Evolutionary conservation across 139 green algal species (phyloP).

Genomic region (Volvox africanus): DNA sequence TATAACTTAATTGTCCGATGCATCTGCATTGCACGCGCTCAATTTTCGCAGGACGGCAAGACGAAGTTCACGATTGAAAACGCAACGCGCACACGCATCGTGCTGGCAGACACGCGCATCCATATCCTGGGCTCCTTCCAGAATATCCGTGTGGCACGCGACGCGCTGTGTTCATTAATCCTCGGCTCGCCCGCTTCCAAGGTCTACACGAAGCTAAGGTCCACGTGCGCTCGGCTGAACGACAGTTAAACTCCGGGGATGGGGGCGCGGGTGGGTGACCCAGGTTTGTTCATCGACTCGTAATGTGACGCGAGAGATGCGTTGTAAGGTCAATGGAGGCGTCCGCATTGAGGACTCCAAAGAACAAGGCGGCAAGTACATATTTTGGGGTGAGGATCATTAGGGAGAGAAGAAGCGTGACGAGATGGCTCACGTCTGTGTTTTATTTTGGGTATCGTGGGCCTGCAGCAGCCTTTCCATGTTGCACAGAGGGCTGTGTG

Average conservation of each 20-base stretch:
- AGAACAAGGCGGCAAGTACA: too few species aligned
- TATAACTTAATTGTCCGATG: too few species aligned
- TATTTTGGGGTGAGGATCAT: too few species aligned
- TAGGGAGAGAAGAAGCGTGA: too few species aligned
- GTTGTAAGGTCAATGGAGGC: too few species aligned
- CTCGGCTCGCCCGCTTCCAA: slow-evolving; percentile 97
- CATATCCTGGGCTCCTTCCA: slow-evolving; percentile 96
- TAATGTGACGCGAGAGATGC: too few species aligned
- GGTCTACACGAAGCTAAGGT: slow-evolving; percentile 94
- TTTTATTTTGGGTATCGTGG: too few species aligned
- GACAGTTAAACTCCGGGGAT: slow-evolving; percentile 59
- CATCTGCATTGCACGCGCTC: not conserved
- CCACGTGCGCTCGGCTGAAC: slow-evolving; percentile 77
- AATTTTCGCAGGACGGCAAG: slow-evolving; percentile 92
- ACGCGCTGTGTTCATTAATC: slow-evolving; percentile 86
- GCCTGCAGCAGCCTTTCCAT: too few species aligned
- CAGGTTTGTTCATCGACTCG: not conserved
- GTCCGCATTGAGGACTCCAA: too few species aligned
- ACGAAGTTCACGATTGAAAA: slow-evolving; percentile 99
- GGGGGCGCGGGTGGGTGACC: not conserved
- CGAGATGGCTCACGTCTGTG: too few species aligned
- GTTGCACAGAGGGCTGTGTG: too few species aligned
- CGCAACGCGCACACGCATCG: slow-evolving; percentile 95
- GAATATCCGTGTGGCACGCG: slow-evolving; percentile 85
- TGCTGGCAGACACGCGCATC: slow-evolving; percentile 97